Percentiles rank a stretch among this genome's conserved stretches.
phyloP scores from a whole-genome alignment of 345 rosid species.

The Carallia brachiata region DNA sequence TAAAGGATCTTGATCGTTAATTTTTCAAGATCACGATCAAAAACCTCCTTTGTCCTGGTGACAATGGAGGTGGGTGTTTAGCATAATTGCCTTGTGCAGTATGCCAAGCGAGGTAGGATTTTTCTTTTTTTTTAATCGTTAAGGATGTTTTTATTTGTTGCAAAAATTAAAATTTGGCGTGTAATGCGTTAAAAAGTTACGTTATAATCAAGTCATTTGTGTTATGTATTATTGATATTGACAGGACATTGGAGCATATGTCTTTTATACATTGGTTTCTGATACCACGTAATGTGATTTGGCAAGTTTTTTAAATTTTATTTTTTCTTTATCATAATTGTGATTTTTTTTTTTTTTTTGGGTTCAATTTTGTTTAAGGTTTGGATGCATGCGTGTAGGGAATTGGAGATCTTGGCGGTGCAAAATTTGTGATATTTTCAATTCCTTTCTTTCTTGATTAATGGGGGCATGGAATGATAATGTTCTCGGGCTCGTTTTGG shows the following conservation, averaged over 20 bases:
- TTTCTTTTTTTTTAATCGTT: neutral
- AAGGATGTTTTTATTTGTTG: no score
- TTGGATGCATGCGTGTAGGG: constrained; percentile 1
- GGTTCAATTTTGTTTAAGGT: neutral
- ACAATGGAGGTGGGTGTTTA: constrained; percentile 17
- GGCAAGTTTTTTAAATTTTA: neutral
- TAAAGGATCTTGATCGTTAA: neutral
- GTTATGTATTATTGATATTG: no score
- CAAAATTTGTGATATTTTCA: no score
- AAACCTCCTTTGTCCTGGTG: constrained; percentile 2
- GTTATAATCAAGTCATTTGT: no score
- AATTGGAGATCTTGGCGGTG: no score
- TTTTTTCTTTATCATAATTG: neutral
- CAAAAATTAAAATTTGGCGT: no score
- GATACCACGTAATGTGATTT: no score
- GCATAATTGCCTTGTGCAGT: constrained; percentile 3
- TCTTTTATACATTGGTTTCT: no score
- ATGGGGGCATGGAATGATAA: constrained; percentile 73
- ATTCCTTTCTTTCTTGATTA: no score
- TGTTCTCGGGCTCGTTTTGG: constrained; percentile 72
- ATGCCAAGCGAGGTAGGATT: constrained; percentile 10
- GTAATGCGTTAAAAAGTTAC: no score
- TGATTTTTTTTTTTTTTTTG: no score
- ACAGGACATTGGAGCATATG: no score
- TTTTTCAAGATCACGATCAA: neutral